Evolutionary conservation across 352 stramenopile genomes (phyloP).

Genomic region (Blastocystis sp.): DNA sequence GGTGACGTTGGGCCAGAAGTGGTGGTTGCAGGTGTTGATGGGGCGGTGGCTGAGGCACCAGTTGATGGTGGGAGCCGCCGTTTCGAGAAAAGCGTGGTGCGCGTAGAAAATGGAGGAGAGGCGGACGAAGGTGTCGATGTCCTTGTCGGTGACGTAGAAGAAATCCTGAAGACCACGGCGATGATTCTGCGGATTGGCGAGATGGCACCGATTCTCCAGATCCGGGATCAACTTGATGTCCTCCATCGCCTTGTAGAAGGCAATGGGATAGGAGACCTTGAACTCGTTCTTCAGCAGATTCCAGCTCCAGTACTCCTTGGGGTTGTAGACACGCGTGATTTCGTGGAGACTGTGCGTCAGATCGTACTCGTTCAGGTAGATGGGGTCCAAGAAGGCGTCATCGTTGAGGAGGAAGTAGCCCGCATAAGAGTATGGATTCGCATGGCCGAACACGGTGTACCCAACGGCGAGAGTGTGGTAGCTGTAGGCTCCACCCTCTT

Average conservation of each 20-base stretch:
- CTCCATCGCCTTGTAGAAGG: conserved; percentile 13
- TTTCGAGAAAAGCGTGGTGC: conserved; percentile 44
- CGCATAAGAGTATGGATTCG: neutral
- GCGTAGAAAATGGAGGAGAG: conserved; percentile 40
- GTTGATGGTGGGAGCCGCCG: conserved; percentile 46
- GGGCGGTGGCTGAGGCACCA: conserved; percentile 44
- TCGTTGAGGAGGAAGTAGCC: conserved; percentile 62
- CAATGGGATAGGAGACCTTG: neutral
- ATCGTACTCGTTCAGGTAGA: conserved; percentile 39
- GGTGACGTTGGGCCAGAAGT: conserved; percentile 38
- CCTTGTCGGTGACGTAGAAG: conserved; percentile 36
- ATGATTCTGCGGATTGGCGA: neutral
- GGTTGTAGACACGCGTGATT: neutral
- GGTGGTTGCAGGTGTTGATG: conserved; percentile 56
- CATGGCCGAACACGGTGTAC: conserved; percentile 1
- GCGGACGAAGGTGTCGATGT: conserved; percentile 22
- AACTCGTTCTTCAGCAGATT: conserved; percentile 57
- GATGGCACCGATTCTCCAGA: conserved; percentile 2
- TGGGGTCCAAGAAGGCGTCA: conserved; percentile 40
- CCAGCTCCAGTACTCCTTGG: conserved; percentile 6
- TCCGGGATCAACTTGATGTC: conserved; percentile 9
- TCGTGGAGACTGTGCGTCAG: conserved; percentile 21
- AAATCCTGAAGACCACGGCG: conserved; percentile 55
- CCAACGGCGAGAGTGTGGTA: conserved; percentile 44
- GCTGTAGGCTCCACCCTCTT: conserved; percentile 35